Evolutionary conservation across 2,329 filamentous ascomycete species (phyloP).

Genomic region (Calycina herbarum): DNA sequence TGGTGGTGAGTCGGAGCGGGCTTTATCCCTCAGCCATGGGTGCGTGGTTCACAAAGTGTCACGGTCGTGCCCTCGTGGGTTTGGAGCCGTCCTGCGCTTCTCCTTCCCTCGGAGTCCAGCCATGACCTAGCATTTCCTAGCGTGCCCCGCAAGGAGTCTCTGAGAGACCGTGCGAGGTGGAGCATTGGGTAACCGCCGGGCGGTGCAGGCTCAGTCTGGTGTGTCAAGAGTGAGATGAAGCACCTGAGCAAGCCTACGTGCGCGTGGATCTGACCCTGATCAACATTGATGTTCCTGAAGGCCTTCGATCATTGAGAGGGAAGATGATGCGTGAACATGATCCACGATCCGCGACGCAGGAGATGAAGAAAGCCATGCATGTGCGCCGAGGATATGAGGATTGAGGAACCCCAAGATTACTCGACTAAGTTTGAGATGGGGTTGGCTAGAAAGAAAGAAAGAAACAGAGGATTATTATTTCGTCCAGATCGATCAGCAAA

Average conservation of each 20-base stretch:
- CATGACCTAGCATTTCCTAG: neutral
- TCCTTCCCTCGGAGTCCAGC: neutral
- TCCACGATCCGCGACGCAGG: neutral
- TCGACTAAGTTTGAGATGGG: neutral
- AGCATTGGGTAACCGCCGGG: neutral
- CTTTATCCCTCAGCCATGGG: conserved; percentile 3
- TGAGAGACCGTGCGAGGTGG: neutral
- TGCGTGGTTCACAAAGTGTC: neutral
- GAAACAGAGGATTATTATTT: no score
- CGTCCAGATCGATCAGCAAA: no score
- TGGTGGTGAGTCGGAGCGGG: neutral
- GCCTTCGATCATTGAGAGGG: neutral
- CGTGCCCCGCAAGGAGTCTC: neutral
- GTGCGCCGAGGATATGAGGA: neutral
- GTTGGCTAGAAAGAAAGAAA: neutral
- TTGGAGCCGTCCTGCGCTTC: neutral
- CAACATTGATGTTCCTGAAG: neutral
- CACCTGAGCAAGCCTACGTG: neutral
- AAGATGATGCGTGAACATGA: neutral
- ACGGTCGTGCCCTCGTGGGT: conserved; percentile 1
- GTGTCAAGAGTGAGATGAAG: neutral
- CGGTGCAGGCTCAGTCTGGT: neutral
- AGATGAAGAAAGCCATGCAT: neutral
- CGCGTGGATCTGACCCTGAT: conserved; percentile 1
- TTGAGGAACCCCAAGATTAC: neutral